Evolutionary conservation across 805 yeast genomes (phyloP), one percentile per base, ranked within the genome.

Genomic region (Candida namnaoensis): DNA sequence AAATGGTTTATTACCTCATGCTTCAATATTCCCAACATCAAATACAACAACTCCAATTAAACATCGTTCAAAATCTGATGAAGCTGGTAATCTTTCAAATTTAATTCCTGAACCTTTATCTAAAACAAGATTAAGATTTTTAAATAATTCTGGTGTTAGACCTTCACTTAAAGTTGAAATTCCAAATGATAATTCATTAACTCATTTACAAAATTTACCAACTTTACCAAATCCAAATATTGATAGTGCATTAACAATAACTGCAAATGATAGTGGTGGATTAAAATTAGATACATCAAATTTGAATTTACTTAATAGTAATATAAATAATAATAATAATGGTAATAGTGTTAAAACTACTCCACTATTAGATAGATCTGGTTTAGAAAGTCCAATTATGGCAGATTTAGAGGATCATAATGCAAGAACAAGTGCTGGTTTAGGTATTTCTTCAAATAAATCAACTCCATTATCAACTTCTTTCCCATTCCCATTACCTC

Each of bases 401-500:
- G 32, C 32, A 23, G 38, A 25, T 19, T 12, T n/a, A n/a, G 52
- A 41, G 39, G 41, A 41, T 19, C 28, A 27, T 10, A 40, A 40
- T 12, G n/a, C 12, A 7, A 12, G 32, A 30, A 30, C 32, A 34
- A 47, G 52, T 5, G 37, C 47, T 3, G 47, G 48, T 0, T 24
- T 51, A 19, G 58, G 52, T 1, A 36, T 46, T 1, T 41, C 45
- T 5, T 44, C 49, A 10, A 48, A 40, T 28, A 54, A 56, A 41
- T 51, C 60, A 12, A 51, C 57, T 11, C 66, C 68, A 5, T 40
- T 57, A 3, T 50, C 60, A 8, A 64, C 63, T 1, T 43, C 65
- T 5, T 44, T 58, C 40, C 68, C 68, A 8, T 53, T 57, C 38
- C 44, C 52, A 28, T 44, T 63, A 32, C n/a, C n/a, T n/a, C 66